Evolutionary conservation across 177 flowering plant genomes (phyloP), one percentile per base, ranked within the genome.

Genomic region (Vitis hybrid): DNA sequence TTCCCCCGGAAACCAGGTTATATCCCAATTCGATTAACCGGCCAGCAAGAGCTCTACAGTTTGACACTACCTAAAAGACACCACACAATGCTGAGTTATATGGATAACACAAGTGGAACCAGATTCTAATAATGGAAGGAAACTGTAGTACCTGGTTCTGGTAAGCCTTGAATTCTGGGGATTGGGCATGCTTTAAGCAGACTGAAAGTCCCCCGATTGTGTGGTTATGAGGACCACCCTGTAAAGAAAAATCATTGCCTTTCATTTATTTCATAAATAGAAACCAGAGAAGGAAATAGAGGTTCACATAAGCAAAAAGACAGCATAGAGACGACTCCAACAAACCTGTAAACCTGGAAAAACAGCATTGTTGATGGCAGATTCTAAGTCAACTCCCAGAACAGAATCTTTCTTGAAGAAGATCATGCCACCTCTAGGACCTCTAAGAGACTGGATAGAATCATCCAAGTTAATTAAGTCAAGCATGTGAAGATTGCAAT

Each of bases 191-290:
- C 77, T 87, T 88, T 73, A 91, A 73, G 74, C 87, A 88, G 18
- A 91, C 97, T 20, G 97, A 85, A 57, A 91, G 83, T 22, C 94
- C 99, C 9, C 90, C 98, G 70, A 91, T 93, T 13, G 98, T 91
- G 85, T 93, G 97, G 82, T 95, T 95, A 78, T 95, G 99, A 64
- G 99, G 99, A 75, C 99, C 99, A 67, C 99, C 99, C 99, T 95
- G 90, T 61, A 66, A 60, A 60, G 19, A 66, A 20, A 60, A 68
- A 3, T 15, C 56, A 39, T n/a, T 19, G 3, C 34, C 10, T 26
- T 16, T 54, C 13, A 56, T 56, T 26, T 73, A 5, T 39, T 39
- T 39, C 45, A 39, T 39, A 39, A 39, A 2, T 10, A 10, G 12
- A 3, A 18, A 48, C 3, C 4, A 18, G 5, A 5, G 4, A 34